Base-by-base conservation (phyloP, 2,329 filamentous ascomycete genomes). In the Phyllosticta capitalensis region DNA sequence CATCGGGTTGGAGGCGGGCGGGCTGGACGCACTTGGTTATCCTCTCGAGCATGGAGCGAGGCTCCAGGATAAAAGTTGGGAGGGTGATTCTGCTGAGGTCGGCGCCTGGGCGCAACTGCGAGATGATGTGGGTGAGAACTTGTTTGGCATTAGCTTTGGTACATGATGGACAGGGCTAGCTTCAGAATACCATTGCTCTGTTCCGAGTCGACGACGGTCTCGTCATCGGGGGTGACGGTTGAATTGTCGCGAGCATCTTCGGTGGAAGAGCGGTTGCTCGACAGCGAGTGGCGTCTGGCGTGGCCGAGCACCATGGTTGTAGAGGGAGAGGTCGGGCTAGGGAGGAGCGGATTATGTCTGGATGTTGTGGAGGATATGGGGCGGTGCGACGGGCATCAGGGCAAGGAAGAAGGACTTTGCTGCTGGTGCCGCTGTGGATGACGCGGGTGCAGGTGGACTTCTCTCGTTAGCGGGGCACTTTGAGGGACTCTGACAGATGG, bases 51-150 rank as follows among this genome's bases (percentile, higher is more conserved):
- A 99, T 99, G 67, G 92, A 96, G 69, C 92, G 86, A 22, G 94
- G 94, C 75, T 99, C 94, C 67, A 99, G 84, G 69, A 99, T 99
- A 73, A 99, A 99, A 54, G 94, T 99, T 49, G 94, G 94, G 60
- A 99, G 80, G 38, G 94, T 92, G 63, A 99, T 92, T 67, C 92
- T 85, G 75, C 91, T 96, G 67, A 99, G 80, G 73, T 99, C 94
- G 68, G 94, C 94, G 65, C 94, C 94, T 12, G 94, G 94, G 63
- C 94, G 88, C 63, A 99, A 81, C 77, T 99, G 94, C 56, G 92
- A 95, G 71, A 99, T 97, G 75, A 99, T 95, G 76, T 97, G 92
- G 61, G 86, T 89, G 66, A 99, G 87, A 69, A 99, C 94, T 96
- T 70, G 30, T 58, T 21, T 21, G 26, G 54, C 10, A 33, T 49